Conservation (phyloP, 2,329 filamentous ascomycete genomes). For the Botrytis fabae region DNA sequence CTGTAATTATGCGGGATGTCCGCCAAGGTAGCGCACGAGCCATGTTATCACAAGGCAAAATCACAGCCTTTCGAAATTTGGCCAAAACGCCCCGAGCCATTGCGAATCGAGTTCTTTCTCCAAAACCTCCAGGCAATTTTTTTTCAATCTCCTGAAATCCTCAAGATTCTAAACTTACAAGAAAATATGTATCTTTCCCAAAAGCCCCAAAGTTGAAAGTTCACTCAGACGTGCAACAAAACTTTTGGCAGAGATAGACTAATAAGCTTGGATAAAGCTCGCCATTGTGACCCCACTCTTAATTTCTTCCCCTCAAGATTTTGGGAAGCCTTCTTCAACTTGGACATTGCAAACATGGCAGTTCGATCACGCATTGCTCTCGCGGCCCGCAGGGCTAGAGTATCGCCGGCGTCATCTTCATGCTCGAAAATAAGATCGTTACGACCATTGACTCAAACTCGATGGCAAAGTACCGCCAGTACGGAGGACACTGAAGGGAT, state of each 20-base stretch:
- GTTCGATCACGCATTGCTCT: constrained; percentile 34
- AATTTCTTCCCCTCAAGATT: constrained; percentile 16
- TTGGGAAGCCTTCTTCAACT: constrained; percentile 14
- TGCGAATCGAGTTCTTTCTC: too few relatives aligned
- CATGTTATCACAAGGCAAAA: neutral
- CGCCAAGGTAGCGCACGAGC: neutral
- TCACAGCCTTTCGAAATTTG: neutral
- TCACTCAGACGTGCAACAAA: constrained; percentile 14
- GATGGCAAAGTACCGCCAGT: constrained; percentile 39
- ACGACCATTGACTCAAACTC: constrained; percentile 32
- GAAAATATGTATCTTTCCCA: neutral
- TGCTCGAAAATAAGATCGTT: constrained; percentile 25
- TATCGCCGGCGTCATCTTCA: constrained; percentile 24
- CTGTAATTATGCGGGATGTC: constrained; percentile 6
- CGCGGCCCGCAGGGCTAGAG: constrained; percentile 35
- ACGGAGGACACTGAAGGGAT: constrained; percentile 36
- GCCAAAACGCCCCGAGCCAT: neutral
- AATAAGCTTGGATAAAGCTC: constrained; percentile 17
- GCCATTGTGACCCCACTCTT: constrained; percentile 15
- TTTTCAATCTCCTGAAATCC: neutral
- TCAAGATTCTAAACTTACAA: neutral
- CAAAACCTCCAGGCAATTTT: neutral
- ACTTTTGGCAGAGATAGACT: neutral
- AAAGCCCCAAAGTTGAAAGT: neutral
- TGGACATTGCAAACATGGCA: constrained; percentile 32